Conservation (phyloP, 2,329 filamentous ascomycete genomes). For the Coniosporium tulheliwenetii region DNA sequence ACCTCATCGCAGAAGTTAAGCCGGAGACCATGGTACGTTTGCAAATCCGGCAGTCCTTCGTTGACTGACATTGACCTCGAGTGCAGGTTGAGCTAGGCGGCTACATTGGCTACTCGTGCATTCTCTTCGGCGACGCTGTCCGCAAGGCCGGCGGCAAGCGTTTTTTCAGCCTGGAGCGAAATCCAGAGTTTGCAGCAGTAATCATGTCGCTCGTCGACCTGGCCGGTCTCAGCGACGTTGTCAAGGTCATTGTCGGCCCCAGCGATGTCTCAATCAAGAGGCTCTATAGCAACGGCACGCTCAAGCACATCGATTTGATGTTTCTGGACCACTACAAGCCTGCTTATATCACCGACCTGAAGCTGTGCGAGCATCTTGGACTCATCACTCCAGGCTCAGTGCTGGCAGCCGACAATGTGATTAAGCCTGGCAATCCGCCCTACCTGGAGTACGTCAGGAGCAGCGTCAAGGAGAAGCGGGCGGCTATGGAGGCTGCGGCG, state of each 20-base stretch:
- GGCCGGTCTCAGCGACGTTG: conserved; percentile 54
- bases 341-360: conserved; percentile 57
- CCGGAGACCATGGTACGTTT: conserved; percentile 45
- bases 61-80: neutral
- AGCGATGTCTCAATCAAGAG: conserved; percentile 50
- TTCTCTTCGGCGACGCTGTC: conserved; percentile 56
- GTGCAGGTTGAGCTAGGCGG: conserved; percentile 56
- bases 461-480: conserved; percentile 45
- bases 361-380: conserved; percentile 57
- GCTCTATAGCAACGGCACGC: conserved; percentile 35
- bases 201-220: conserved; percentile 55
- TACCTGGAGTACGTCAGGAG: conserved; percentile 57
- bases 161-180: conserved; percentile 60
- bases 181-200: conserved; percentile 58
- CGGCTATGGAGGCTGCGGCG: conserved; percentile 17
- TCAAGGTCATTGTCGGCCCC: conserved; percentile 54
- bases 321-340: conserved; percentile 76
- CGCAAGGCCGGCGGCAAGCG: conserved; percentile 45
- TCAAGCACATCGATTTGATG: conserved; percentile 51
- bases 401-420: conserved; percentile 54
- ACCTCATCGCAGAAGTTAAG: conserved; percentile 51
- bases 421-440: conserved; percentile 54
- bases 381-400: conserved; percentile 48
- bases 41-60: conserved; percentile 1
- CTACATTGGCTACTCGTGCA: conserved; percentile 69